Conservation (phyloP, 306 rosid species). For the Cucurbita moschata region DNA sequence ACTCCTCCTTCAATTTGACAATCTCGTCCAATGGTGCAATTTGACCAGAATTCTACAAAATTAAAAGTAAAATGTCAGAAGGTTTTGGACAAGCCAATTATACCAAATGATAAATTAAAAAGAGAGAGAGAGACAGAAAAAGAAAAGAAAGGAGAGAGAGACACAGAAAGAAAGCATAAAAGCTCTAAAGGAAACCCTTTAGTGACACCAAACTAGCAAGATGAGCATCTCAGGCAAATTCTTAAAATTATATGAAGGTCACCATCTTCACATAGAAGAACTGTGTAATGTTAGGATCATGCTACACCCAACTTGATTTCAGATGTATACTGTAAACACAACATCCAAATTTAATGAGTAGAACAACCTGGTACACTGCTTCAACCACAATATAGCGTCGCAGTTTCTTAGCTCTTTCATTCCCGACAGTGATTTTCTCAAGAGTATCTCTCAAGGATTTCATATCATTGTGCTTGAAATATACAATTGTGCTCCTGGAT, state of each 20-base stretch:
- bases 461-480: conserved; percentile 90
- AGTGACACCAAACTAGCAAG: background rate
- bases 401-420: conserved; percentile 53
- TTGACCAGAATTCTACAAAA: conserved; percentile 84
- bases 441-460: conserved; percentile 60
- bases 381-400: conserved; percentile 97
- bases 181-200: background rate
- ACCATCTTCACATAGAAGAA: background rate
- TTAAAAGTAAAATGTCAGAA: background rate
- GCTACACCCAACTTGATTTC: background rate
- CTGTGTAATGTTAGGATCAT: background rate
- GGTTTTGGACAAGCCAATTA: background rate
- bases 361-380: conserved; percentile 78
- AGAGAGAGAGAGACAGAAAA: background rate
- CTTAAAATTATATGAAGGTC: background rate
- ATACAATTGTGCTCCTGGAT: conserved; percentile 82
- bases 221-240: background rate
- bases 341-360: background rate
- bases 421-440: conserved; percentile 50
- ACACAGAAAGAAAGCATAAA: background rate
- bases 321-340: background rate
- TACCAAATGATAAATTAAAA: background rate
- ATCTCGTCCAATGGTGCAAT: conserved; percentile 85
- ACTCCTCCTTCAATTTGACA: conserved; percentile 80
- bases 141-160: no score